A percentile compares a stretch with the other conserved stretches of the same genome.
Conservation (phyloP, 2,329 filamentous ascomycete genomes). For the Pseudogymnoascus sp. region DNA sequence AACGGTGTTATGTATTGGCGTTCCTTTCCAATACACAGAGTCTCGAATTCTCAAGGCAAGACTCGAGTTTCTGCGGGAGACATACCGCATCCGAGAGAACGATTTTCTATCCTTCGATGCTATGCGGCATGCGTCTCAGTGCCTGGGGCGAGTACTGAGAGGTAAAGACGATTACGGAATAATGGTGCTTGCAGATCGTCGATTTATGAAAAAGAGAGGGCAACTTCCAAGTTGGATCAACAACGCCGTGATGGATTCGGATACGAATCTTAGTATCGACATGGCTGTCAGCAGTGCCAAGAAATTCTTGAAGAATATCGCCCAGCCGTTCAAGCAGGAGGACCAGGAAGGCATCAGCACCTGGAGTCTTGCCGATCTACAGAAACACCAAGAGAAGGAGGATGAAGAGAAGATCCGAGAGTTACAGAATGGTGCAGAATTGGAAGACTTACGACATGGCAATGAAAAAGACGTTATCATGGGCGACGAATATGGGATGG, state of each 20-base stretch:
- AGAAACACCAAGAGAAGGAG: conserved; percentile 67
- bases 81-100: conserved; percentile 91
- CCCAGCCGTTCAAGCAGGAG: conserved; percentile 72
- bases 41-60: conserved; percentile 93
- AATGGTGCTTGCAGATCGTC: conserved; percentile 92
- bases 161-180: conserved; percentile 99
- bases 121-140: conserved; percentile 98
- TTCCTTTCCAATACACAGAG: conserved; percentile 98
- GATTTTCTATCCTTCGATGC: conserved; percentile 98
- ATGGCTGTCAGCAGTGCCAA: conserved; percentile 88
- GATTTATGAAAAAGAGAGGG: conserved; percentile 82
- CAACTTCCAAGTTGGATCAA: conserved; percentile 98
- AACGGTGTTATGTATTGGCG: conserved; percentile 90
- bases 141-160: conserved; percentile 83
- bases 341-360: conserved; percentile 90
- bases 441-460: conserved; percentile 18
- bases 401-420: conserved; percentile 60
- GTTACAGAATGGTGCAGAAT: conserved; percentile 42
- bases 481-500: conserved; percentile 26
- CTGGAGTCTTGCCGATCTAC: conserved; percentile 76
- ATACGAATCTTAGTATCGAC: conserved; percentile 87
- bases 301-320: conserved; percentile 85
- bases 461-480: conserved; percentile 15
- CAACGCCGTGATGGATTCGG: conserved; percentile 74
- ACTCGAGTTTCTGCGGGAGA: conserved; percentile 92